Conservation (phyloP, 371 early-diverging fungal genomes). For the Mucor velutinosus region DNA sequence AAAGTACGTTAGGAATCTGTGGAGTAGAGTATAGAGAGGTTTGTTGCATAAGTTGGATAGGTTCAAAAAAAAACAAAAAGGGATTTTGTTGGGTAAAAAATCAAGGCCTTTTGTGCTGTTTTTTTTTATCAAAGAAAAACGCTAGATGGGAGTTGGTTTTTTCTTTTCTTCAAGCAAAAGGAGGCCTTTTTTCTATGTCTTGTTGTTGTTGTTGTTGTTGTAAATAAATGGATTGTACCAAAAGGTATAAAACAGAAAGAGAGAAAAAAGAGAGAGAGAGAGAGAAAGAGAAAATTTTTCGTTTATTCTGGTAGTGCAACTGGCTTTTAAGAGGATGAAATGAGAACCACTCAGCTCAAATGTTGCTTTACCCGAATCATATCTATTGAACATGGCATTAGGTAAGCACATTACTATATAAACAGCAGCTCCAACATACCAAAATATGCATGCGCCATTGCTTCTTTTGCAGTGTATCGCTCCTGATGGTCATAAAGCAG, state of each 20-base stretch:
- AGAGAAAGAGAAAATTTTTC: not conserved
- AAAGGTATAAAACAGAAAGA: not conserved
- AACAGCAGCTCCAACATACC: slow-evolving; percentile 32
- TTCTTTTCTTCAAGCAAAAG: not conserved
- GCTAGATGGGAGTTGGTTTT: not conserved
- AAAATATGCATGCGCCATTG: slow-evolving; percentile 96
- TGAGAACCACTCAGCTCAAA: not conserved
- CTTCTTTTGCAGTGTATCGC: slow-evolving; percentile 93
- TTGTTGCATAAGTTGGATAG: slow-evolving; percentile 23
- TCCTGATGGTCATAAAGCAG: slow-evolving; percentile 98
- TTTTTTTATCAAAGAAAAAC: not conserved
- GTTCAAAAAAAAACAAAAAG: not conserved
- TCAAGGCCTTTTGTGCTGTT: not conserved
- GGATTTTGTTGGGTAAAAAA: not conserved
- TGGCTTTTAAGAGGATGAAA: not conserved
- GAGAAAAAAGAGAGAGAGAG: not conserved
- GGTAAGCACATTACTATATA: not conserved
- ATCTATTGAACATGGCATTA: not conserved
- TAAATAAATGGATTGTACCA: not conserved
- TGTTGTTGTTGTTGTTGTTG: not conserved
- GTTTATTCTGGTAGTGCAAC: not conserved
- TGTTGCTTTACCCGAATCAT: not conserved
- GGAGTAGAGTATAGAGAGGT: slow-evolving; percentile 5
- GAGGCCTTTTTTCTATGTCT: not conserved
- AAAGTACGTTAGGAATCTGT: slow-evolving; percentile 31